phyloP scores from a whole-genome alignment of 176 grass and related monocot species.

The Puccinellia tenuiflora region DNA sequence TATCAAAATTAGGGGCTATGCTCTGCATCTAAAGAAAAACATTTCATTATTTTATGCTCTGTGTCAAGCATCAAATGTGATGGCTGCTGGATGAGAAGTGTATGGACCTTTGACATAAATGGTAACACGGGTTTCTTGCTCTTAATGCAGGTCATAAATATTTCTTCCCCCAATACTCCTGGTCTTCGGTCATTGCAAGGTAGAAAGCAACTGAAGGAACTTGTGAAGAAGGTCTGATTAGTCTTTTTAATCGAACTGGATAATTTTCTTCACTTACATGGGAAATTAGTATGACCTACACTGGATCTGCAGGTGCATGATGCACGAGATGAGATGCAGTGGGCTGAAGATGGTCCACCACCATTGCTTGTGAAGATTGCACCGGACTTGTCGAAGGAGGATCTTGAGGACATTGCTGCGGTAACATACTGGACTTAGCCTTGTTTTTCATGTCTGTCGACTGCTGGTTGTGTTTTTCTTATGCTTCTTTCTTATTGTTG shows the following conservation, averaged over 20 bases:
- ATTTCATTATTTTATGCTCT: background rate
- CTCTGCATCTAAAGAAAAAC: background rate
- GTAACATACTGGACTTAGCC: constrained; percentile 39
- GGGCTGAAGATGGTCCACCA: constrained; percentile 92
- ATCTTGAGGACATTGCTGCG: constrained; percentile 93
- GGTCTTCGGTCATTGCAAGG: constrained; percentile 88
- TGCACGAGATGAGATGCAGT: constrained; percentile 98
- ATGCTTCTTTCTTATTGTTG: constrained; percentile 29
- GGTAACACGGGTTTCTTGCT: background rate
- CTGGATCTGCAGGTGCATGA: constrained; percentile 70
- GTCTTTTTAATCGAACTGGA: background rate
- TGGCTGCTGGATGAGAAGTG: background rate
- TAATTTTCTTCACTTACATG: background rate
- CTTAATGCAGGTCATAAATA: constrained; percentile 79
- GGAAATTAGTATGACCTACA: constrained; percentile 14
- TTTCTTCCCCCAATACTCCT: constrained; percentile 98
- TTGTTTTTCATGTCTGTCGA: constrained; percentile 1
- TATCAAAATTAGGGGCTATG: background rate
- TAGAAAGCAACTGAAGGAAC: constrained; percentile 90
- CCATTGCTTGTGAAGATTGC: constrained; percentile 94
- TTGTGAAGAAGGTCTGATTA: constrained; percentile 74
- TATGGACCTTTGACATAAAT: background rate
- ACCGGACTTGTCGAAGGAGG: constrained; percentile 91
- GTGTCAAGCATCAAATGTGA: background rate
- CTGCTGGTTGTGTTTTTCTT: constrained; percentile 24